A percentile compares a stretch with the other conserved stretches of the same genome.
Conservation (phyloP, 1,284 basidiomycete genomes). For the Sporisorium exsertum region DNA sequence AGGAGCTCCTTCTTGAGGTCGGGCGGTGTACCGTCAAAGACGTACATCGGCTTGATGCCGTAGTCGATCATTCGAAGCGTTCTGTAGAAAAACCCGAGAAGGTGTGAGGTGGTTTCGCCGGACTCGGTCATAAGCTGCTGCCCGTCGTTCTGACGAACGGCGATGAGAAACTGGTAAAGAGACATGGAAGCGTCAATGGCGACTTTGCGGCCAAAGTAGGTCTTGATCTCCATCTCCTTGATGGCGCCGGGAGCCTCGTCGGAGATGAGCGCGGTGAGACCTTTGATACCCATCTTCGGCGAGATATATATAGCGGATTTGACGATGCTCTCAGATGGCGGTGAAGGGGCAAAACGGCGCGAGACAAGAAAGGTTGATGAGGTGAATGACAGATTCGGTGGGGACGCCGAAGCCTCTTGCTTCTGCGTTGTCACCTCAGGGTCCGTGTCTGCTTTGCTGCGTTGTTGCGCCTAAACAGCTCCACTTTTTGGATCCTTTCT, state of each 20-base stretch:
- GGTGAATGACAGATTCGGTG: not conserved
- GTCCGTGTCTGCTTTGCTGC: not conserved
- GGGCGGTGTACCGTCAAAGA: slow-evolving; percentile 98
- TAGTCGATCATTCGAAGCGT: slow-evolving; percentile 90
- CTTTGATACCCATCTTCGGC: slow-evolving; percentile 69
- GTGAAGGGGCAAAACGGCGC: too few relatives aligned
- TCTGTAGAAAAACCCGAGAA: slow-evolving; percentile 98
- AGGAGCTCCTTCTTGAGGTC: slow-evolving; percentile 97
- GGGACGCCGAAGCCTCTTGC: not conserved
- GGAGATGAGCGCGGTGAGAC: slow-evolving; percentile 84
- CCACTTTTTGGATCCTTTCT: slow-evolving; percentile 10
- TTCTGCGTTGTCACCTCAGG: slow-evolving; percentile 2
- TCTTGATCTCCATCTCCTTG: slow-evolving; percentile 93
- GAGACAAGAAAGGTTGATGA: not conserved
- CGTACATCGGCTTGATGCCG: slow-evolving; percentile 96
- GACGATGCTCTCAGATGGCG: not conserved
- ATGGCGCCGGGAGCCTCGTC: slow-evolving; percentile 90
- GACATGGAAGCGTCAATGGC: slow-evolving; percentile 85
- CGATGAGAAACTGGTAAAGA: slow-evolving; percentile 89
- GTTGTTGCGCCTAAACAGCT: not conserved
- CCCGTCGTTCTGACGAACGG: slow-evolving; percentile 93
- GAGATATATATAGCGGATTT: too few relatives aligned
- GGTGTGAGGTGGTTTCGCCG: slow-evolving; percentile 89
- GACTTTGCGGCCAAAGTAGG: slow-evolving; percentile 86
- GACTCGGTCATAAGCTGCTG: slow-evolving; percentile 96